Evolutionary conservation across 192 early-diverging fungal species (phyloP).

Genomic region (Spizellomyces punctatus): DNA sequence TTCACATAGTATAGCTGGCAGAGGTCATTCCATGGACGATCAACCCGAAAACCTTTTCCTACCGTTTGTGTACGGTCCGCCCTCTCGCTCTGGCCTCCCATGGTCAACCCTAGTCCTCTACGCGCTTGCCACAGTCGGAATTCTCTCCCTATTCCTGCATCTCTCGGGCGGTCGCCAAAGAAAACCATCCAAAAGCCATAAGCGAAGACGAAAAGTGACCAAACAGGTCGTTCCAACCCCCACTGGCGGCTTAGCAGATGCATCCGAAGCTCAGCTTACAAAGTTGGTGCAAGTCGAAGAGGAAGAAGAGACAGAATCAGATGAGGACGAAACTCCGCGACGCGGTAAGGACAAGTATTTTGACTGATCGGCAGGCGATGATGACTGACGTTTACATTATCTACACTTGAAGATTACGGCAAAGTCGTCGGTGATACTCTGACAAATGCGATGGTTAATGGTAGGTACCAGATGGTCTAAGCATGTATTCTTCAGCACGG

Average conservation of each 20-base stretch:
- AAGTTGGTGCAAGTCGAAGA: neutral
- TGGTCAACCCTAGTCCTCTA: neutral
- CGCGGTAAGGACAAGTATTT: too few relatives aligned
- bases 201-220: conserved; percentile 1
- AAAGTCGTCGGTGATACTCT: neutral
- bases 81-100: neutral
- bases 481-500: neutral
- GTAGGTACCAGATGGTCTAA: neutral
- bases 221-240: neutral
- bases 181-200: neutral
- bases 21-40: too few relatives aligned
- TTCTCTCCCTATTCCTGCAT: conserved; percentile 3
- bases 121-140: neutral
- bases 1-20: too few relatives aligned
- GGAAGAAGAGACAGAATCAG: neutral
- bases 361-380: too few relatives aligned
- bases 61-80: neutral
- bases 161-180: neutral
- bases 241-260: neutral
- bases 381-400: neutral
- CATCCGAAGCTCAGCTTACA: neutral
- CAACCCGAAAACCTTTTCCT: too few relatives aligned
- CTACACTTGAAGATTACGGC: neutral
- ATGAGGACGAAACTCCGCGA: neutral
- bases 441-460: conserved; percentile 3